Evolutionary conservation across 1,284 basidiomycete species (phyloP), one percentile per base, ranked within the genome.

Genomic region (Ganoderma resinaceum): DNA sequence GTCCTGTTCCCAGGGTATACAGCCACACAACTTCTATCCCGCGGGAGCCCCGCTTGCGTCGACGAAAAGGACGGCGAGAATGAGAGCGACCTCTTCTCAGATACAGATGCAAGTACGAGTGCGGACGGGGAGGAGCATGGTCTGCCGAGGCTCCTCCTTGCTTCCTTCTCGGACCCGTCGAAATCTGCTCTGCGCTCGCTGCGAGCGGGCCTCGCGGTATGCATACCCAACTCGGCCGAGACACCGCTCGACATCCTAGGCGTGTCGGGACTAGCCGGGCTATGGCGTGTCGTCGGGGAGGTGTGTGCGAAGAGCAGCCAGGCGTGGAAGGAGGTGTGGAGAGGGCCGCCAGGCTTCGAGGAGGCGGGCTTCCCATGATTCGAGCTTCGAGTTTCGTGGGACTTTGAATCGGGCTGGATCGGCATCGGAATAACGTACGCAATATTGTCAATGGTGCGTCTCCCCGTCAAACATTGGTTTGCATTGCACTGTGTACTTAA

Each of bases 1-100:
- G 60, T 78, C 20, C 71, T 81, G 42, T 82, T 82, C 65, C 78
- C 78, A 18, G 80, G 79, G 7, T 74, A 76, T 31, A 62, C 60
- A 18, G 66, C 69, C 33, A 55, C 66, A 20, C 71, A 70, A 8
- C 69, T 72, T 6, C 46, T 66, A 8, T 60, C 52, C 14, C 35
- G 23, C 2, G 61, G 35, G 3, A 58, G 40, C 38, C 43, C 46
- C 9, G 6, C 11, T 5, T 3, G 46, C 16, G 14, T 7, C 8
- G 2, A n/a, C n/a, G 40, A 60, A 1, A n/a, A 20, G 35, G 62
- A 49, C 14, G 42, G 37, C 42, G 31, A 49, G 0, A 43, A 59
- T 26, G 42, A 43, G 16, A 58, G 12, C 38, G 64, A 61, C 18
- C 40, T 37, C 23, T 61, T 64, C 2, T 52, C 53, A 29, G 63